Percentiles rank a stretch among this genome's conserved stretches.
Conservation (phyloP, 495 filamentous ascomycete genomes). For the Hypoxylon perforatum region DNA sequence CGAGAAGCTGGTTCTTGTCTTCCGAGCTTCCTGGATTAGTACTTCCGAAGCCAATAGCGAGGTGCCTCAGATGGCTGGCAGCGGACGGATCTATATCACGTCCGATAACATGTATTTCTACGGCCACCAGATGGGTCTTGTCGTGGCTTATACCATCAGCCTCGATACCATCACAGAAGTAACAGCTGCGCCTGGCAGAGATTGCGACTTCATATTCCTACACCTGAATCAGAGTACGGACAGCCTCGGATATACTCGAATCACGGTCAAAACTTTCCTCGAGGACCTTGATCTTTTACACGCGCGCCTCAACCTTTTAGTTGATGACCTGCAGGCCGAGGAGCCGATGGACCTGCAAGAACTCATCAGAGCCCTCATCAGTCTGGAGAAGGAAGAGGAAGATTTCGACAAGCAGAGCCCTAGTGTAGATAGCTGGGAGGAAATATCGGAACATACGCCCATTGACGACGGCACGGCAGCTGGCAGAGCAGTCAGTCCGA, state of each 20-base stretch:
- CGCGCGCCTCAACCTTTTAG: slow-evolving; percentile 81
- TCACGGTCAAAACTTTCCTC: slow-evolving; percentile 91
- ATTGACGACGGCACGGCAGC: slow-evolving; percentile 64
- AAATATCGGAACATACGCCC: slow-evolving; percentile 74
- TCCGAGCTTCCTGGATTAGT: slow-evolving; percentile 65
- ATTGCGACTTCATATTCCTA: slow-evolving; percentile 93
- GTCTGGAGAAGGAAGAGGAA: slow-evolving; percentile 73
- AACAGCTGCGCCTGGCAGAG: slow-evolving; percentile 86
- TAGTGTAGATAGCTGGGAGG: slow-evolving; percentile 94
- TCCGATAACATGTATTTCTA: slow-evolving; percentile 91
- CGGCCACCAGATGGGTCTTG: slow-evolving; percentile 91
- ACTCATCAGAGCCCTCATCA: slow-evolving; percentile 58
- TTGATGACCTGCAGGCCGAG: slow-evolving; percentile 77
- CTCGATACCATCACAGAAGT: slow-evolving; percentile 85
- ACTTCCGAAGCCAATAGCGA: slow-evolving; percentile 51
- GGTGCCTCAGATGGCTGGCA: slow-evolving; percentile 53
- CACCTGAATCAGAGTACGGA: slow-evolving; percentile 76
- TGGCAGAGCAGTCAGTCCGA: slow-evolving; percentile 54
- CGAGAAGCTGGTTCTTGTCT: slow-evolving; percentile 81
- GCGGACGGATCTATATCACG: slow-evolving; percentile 90
- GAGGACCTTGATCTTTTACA: slow-evolving; percentile 87
- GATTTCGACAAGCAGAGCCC: slow-evolving; percentile 68
- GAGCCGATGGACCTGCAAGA: slow-evolving; percentile 66
- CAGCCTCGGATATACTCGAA: slow-evolving; percentile 71
- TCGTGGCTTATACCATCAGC: slow-evolving; percentile 78